phyloP scores from a whole-genome alignment of 169 alveolate species.

The Babesia caballi region DNA sequence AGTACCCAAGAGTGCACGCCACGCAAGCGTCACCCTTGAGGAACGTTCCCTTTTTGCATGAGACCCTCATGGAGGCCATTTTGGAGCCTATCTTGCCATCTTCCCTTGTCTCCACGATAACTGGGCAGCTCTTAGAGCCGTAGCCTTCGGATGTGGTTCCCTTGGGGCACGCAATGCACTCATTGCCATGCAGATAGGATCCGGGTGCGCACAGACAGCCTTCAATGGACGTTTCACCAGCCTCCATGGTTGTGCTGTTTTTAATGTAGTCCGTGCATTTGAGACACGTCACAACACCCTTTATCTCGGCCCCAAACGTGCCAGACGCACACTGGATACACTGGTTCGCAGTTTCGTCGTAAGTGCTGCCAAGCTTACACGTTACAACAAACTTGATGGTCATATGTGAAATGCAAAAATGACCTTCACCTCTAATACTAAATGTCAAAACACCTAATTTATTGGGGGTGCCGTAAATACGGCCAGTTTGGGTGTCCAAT shows the following conservation, averaged over 20 bases:
- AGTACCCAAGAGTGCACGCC: slow-evolving; percentile 58
- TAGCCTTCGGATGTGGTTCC: slow-evolving; percentile 52
- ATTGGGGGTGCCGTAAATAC: slow-evolving; percentile 14
- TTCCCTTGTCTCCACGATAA: neutral
- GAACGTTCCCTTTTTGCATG: slow-evolving; percentile 65
- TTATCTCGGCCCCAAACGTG: slow-evolving; percentile 1
- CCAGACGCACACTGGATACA: slow-evolving; percentile 46
- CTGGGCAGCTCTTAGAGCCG: slow-evolving; percentile 61
- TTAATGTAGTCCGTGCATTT: slow-evolving; percentile 44
- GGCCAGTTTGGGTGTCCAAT: slow-evolving; percentile 27
- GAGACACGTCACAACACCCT: slow-evolving; percentile 16
- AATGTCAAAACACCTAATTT: neutral
- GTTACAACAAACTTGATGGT: neutral
- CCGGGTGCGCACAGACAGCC: slow-evolving; percentile 73
- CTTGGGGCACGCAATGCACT: slow-evolving; percentile 68
- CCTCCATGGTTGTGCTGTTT: slow-evolving; percentile 62
- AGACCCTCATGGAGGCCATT: slow-evolving; percentile 43
- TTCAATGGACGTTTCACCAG: slow-evolving; percentile 48
- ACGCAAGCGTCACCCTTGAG: slow-evolving; percentile 56
- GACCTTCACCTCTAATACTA: slow-evolving; percentile 2
- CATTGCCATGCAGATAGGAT: slow-evolving; percentile 43
- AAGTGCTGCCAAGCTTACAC: slow-evolving; percentile 25
- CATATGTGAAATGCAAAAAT: neutral
- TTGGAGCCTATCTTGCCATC: slow-evolving; percentile 37
- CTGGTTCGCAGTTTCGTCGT: neutral